A percentile compares a stretch with the other conserved stretches of the same genome.
phyloP scores from a whole-genome alignment of 2,329 filamentous ascomycete species.

The Ceratocystis smalleyi region DNA sequence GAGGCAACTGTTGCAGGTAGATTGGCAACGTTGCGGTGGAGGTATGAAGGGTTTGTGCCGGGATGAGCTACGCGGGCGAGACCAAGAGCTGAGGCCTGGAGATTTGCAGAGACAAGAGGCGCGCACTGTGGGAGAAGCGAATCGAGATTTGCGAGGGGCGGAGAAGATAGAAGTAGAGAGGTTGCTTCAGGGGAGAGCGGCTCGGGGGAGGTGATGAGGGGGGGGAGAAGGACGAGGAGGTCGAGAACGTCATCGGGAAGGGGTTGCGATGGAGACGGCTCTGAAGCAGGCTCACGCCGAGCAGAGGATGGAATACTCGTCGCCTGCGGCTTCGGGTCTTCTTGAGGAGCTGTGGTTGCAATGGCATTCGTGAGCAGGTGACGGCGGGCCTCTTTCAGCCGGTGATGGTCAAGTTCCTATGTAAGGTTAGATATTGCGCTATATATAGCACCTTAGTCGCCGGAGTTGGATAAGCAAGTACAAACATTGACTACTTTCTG shows the following conservation, averaged over 20 bases:
- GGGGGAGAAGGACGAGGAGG: conserved; percentile 37
- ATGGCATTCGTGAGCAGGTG: conserved; percentile 38
- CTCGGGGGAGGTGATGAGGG: conserved; percentile 28
- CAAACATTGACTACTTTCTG: conserved; percentile 34
- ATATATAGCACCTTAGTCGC: not conserved
- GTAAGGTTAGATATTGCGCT: not conserved
- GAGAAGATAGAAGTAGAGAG: conserved; percentile 33
- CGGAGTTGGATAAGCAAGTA: not conserved
- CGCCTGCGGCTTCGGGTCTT: conserved; percentile 21
- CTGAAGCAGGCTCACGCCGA: conserved; percentile 17
- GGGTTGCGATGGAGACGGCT: conserved; percentile 23
- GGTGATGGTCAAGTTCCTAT: conserved; percentile 36
- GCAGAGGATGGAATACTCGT: conserved; percentile 17
- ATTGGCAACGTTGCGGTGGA: conserved; percentile 41
- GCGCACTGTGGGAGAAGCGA: conserved; percentile 34
- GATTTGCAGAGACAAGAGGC: conserved; percentile 32
- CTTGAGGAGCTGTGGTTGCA: conserved; percentile 28
- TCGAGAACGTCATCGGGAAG: conserved; percentile 25
- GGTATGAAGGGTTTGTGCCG: conserved; percentile 37
- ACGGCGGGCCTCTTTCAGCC: conserved; percentile 33
- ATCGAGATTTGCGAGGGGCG: conserved; percentile 35
- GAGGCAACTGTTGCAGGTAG: conserved; percentile 29
- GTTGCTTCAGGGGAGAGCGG: conserved; percentile 26
- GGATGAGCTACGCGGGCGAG: conserved; percentile 34
- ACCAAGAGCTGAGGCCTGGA: conserved; percentile 34